Conservation (phyloP, 352 stramenopile genomes). For the Globisporangium cystogenes region DNA sequence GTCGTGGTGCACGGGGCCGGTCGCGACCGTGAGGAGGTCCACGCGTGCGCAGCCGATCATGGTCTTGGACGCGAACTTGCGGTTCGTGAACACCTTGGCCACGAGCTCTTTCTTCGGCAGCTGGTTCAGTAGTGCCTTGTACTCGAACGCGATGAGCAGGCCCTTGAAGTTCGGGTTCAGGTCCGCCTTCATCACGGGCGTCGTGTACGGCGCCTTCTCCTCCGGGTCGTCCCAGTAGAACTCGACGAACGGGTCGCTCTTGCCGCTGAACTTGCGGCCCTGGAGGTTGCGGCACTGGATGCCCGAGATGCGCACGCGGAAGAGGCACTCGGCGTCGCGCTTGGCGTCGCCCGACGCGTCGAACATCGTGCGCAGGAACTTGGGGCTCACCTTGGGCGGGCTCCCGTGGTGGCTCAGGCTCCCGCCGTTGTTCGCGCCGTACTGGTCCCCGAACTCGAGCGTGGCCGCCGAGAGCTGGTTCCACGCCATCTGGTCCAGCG, state of each 20-base stretch:
- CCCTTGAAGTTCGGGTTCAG: constrained; percentile 89
- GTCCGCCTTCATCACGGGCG: constrained; percentile 80
- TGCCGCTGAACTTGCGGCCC: constrained; percentile 70
- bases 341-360: constrained; percentile 47
- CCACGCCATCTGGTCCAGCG: constrained; percentile 51
- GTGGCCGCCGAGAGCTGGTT: constrained; percentile 75
- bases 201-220: constrained; percentile 64
- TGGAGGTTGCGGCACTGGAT: constrained; percentile 88
- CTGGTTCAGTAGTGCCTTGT: constrained; percentile 55
- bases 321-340: constrained; percentile 66
- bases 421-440: constrained; percentile 34
- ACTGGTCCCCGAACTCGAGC: constrained; percentile 69
- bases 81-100: constrained; percentile 82
- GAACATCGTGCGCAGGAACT: constrained; percentile 65
- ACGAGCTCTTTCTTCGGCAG: constrained; percentile 54
- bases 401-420: constrained; percentile 12
- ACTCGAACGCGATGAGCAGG: constrained; percentile 83
- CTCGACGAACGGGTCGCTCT: constrained; percentile 85
- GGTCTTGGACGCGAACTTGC: constrained; percentile 71
- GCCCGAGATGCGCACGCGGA: constrained; percentile 77
- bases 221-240: constrained; percentile 83
- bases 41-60: constrained; percentile 75
- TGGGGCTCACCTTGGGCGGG: constrained; percentile 39
- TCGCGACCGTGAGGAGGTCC: constrained; percentile 79
- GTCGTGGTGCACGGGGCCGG: constrained; percentile 82